These are phyloP conservation scores for Calcarisporium arbuscula DNA, from an alignment of 2,329 filamentous ascomycete genomes.

Conservation along the genomic window DNA sequence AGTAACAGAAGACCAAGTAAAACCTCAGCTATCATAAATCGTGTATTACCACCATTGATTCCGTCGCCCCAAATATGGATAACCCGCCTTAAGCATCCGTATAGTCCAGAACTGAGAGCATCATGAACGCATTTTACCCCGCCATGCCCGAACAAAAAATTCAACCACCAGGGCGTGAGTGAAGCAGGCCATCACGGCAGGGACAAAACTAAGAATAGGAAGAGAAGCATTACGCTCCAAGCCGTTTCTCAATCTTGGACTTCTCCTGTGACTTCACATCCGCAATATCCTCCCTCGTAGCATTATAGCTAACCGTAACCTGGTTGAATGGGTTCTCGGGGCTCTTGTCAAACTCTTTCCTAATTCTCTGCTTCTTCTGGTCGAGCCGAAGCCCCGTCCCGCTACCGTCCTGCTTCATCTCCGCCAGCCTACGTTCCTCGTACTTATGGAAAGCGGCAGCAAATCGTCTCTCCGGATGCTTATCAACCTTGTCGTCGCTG, in stretches of 20 bases:
- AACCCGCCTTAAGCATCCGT: too few species aligned
- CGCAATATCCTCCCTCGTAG: slow-evolving; percentile 68
- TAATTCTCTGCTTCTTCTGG: slow-evolving; percentile 76
- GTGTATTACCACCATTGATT: too few species aligned
- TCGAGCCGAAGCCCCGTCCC: slow-evolving; percentile 68
- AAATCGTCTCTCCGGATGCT: slow-evolving; percentile 81
- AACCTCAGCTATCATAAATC: too few species aligned
- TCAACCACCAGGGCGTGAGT: too few species aligned
- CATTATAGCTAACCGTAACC: slow-evolving; percentile 68
- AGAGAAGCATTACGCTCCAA: slow-evolving; percentile 33
- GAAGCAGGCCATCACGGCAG: background rate
- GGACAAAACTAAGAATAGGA: background rate
- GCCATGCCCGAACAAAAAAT: too few species aligned
- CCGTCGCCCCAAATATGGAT: too few species aligned
- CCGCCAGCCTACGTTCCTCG: slow-evolving; percentile 72
- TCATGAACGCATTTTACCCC: too few species aligned
- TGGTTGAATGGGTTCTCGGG: slow-evolving; percentile 96
- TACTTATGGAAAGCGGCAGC: slow-evolving; percentile 80
- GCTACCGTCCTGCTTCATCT: slow-evolving; percentile 78
- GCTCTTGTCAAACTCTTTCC: slow-evolving; percentile 91
- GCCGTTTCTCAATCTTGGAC: slow-evolving; percentile 65
- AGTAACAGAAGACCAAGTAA: too few species aligned
- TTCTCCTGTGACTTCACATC: slow-evolving; percentile 61
- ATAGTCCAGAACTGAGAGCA: too few species aligned
- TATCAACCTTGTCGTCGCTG: slow-evolving; percentile 68